Evolutionary conservation across 1,139 yeast species (phyloP), one percentile per base, ranked within the genome.

Genomic region (Yamadazyma triangularis): DNA sequence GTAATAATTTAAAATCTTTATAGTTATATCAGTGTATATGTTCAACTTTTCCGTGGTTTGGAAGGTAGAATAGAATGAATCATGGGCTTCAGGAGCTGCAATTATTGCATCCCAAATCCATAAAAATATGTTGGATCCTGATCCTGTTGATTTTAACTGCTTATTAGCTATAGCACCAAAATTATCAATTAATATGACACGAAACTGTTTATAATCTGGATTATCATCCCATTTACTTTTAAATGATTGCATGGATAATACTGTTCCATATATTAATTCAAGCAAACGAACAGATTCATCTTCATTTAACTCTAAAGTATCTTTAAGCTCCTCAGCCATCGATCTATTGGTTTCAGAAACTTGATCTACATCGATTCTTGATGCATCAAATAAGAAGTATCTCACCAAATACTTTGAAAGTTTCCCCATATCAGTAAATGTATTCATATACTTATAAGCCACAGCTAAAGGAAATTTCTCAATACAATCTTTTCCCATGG

Each of bases 351-450:
- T 47, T 1, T 41, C 45, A 4, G 36, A 27, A 3, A 31, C 38
- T n/a, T 28, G 44, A 8, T 40, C 41, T 9, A 32, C 37, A 8
- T 31, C 33, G 5, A 58, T 36, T 1, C 72, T 53, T 0, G 73
- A 62, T 3, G 62, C 36, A 44, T 77, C 83, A 29, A 60, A 53
- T 18, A 64, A 42, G 6, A 66, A 45, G 39, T 65, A 74, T 2
- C 58, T 49, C 2, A 72, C 34, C 16, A 73, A 45, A 20, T 56
- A 45, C 31, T 63, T 68, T 39, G 40, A 18, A 7, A 18, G 6
- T 7, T 18, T 18, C 9, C 6, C 33, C 8, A 20, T 19, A 10
- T 29, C 30, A 10, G 24, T 34, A 23, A 6, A 7, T 18, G 6
- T 9, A 18, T 18, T 18, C 9, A 18, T 7, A 9, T 18, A 18